These are phyloP conservation scores for Alloascoidea hylecoeti DNA, from an alignment of 805 yeast genomes.

Conservation along the genomic window DNA sequence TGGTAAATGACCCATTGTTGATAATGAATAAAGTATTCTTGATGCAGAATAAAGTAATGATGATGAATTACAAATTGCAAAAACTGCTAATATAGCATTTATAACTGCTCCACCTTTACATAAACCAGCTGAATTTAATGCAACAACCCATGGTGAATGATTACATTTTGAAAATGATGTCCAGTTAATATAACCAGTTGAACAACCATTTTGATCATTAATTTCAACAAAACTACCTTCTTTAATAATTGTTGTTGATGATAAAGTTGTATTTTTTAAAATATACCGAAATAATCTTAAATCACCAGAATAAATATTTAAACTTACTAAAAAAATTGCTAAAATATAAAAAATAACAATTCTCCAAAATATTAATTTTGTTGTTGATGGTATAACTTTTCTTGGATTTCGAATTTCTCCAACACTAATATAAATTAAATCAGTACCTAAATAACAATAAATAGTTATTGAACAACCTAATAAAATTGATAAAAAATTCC, in stretches of 20 bases:
- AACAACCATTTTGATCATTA: slow-evolving; percentile 4
- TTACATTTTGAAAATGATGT: slow-evolving; percentile 24
- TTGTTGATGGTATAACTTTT: slow-evolving; percentile 62
- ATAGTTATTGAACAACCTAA: slow-evolving; percentile 52
- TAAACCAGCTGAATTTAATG: slow-evolving; percentile 34
- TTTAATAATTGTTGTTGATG: slow-evolving; percentile 3
- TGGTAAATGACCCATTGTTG: slow-evolving; percentile 49
- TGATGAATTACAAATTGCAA: slow-evolving; percentile 42
- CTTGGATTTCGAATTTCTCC: slow-evolving; percentile 80
- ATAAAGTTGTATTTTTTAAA: slow-evolving; percentile 17
- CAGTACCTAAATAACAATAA: slow-evolving; percentile 73
- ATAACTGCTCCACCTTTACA: slow-evolving; percentile 35
- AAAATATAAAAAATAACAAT: slow-evolving; percentile 50
- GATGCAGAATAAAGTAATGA: slow-evolving; percentile 50
- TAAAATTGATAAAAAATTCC: slow-evolving; percentile 44
- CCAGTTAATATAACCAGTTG: slow-evolving; percentile 2
- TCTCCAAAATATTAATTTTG: slow-evolving; percentile 61
- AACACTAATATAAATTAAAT: slow-evolving; percentile 71
- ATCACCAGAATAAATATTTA: slow-evolving; percentile 70
- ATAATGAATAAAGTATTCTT: slow-evolving; percentile 38
- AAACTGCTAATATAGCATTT: slow-evolving; percentile 37
- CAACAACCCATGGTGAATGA: slow-evolving; percentile 44
- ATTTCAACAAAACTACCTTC: slow-evolving; percentile 9
- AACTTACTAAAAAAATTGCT: slow-evolving; percentile 53
- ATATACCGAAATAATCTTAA: no score